These are phyloP conservation scores for Zanthoxylum bungeanum DNA, from an alignment of 345 rosid species.

Conservation along the genomic window DNA sequence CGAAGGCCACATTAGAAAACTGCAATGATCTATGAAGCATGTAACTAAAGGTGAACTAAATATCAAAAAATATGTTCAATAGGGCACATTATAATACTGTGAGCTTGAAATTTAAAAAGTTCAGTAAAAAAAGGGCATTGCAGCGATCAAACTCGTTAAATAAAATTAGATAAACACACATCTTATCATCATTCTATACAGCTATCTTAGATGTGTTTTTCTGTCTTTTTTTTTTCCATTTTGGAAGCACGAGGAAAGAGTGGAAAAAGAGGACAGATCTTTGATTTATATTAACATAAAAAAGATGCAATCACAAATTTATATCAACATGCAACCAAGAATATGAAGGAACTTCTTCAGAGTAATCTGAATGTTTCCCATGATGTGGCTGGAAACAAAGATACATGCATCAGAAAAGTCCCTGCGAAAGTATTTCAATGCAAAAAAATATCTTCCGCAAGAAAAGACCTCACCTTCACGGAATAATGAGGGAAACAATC, in stretches of 20 bases:
- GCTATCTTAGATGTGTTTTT: not conserved
- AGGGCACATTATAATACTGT: not conserved
- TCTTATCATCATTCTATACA: not conserved
- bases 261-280: not conserved
- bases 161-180: not conserved
- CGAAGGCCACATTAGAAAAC: not conserved
- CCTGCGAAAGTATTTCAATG: not conserved
- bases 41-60: not conserved
- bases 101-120: not conserved
- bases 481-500: conserved; percentile 80
- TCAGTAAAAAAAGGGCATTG: not conserved
- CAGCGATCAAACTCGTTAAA: not conserved
- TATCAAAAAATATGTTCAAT: not conserved
- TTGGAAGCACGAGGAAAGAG: not conserved
- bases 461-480: conserved; percentile 64
- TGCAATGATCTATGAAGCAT: not conserved
- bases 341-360: conserved; percentile 3
- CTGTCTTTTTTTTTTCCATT: not conserved
- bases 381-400: not conserved
- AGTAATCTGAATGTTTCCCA: not conserved
- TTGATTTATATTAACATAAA: not conserved
- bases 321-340: not conserved
- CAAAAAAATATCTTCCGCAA: not conserved
- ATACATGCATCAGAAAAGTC: not conserved
- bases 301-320: not conserved